Evolutionary conservation across 176 grass and related monocot species (phyloP).

Genomic region (Puya raimondii): DNA sequence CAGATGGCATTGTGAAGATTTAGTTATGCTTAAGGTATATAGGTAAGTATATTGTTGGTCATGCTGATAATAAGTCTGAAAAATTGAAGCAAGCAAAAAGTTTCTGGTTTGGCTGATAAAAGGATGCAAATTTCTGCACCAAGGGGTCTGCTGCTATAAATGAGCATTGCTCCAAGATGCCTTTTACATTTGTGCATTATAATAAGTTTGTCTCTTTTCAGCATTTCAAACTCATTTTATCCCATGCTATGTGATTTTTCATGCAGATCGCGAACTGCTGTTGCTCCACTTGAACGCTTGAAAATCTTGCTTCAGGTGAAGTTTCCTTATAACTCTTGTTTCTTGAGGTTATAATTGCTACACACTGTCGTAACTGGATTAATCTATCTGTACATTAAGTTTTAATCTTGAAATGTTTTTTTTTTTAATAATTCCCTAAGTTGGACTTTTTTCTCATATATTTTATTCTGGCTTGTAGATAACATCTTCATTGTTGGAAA

Average conservation of each 20-base stretch:
- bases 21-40: no score
- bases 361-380: neutral
- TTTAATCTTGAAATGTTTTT: neutral
- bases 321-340: slow-evolving; percentile 1
- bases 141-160: no score
- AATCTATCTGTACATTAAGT: neutral
- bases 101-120: no score
- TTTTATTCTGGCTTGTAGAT: neutral
- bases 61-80: no score
- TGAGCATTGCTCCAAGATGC: neutral
- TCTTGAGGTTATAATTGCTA: neutral
- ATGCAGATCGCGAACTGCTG: slow-evolving; percentile 91
- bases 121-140: no score
- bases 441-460: neutral
- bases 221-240: neutral
- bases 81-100: no score
- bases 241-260: slow-evolving; percentile 5
- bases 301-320: slow-evolving; percentile 95
- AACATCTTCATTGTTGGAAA: neutral
- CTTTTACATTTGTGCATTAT: neutral
- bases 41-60: no score
- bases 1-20: no score
- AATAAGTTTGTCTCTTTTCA: no score
- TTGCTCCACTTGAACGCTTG: slow-evolving; percentile 91
- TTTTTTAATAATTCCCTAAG: no score